Evolutionary conservation across 139 green algal genomes (phyloP).

Genomic region (Chlamydomonas urium): DNA sequence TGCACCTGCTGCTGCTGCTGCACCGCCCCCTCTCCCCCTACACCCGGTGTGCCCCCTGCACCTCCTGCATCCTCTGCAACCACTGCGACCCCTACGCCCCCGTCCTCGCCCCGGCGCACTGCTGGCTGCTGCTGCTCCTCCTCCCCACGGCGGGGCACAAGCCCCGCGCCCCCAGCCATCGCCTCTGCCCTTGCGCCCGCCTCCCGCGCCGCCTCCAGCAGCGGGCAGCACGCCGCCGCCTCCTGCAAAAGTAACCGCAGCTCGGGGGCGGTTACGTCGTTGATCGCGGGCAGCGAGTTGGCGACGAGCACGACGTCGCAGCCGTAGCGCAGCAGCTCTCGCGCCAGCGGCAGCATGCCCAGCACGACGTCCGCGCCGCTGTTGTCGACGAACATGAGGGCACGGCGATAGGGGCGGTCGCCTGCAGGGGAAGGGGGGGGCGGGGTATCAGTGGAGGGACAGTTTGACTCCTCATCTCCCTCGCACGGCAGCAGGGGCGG

Average conservation of each 20-base stretch:
- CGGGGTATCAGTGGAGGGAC: neutral
- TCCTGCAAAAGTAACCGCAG: conserved; percentile 54
- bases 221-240: conserved; percentile 49
- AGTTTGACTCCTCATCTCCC: too few relatives aligned
- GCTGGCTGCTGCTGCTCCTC: too few relatives aligned
- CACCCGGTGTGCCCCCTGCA: too few relatives aligned
- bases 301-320: conserved; percentile 90
- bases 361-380: conserved; percentile 92
- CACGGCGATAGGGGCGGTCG: conserved; percentile 54
- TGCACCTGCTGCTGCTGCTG: too few relatives aligned
- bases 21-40: too few relatives aligned
- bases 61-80: too few relatives aligned
- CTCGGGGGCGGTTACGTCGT: conserved; percentile 93
- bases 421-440: neutral
- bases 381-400: conserved; percentile 98
- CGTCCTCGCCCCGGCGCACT: too few relatives aligned
- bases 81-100: too few relatives aligned
- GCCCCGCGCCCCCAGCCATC: too few relatives aligned
- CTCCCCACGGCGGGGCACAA: too few relatives aligned
- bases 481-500: neutral
- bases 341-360: conserved; percentile 91
- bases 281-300: conserved; percentile 94
- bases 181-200: conserved; percentile 36
- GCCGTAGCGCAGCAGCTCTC: conserved; percentile 85
- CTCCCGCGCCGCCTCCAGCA: conserved; percentile 52